Percentiles rank a stretch among this genome's conserved stretches.
Conservation (phyloP, 1,139 yeast genomes). For the Pichiaceae sp. region DNA sequence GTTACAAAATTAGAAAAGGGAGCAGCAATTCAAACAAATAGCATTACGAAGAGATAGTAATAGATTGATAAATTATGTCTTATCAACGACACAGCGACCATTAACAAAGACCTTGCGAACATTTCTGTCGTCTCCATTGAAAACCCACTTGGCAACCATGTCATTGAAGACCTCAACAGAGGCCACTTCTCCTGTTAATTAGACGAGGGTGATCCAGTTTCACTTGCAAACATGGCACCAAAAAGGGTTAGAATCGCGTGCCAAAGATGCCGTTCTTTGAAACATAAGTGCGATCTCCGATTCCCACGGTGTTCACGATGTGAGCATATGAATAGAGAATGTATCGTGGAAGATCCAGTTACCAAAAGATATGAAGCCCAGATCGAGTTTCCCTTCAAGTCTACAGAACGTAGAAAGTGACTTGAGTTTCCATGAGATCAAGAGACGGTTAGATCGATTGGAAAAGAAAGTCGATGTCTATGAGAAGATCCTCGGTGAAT, state of each 20-base stretch:
- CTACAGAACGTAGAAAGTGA: background rate
- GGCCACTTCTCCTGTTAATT: no score
- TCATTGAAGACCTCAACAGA: no score
- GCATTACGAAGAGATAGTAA: no score
- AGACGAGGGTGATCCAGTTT: no score
- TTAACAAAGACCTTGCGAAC: no score
- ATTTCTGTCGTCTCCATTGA: no score
- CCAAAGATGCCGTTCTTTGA: conserved; percentile 13
- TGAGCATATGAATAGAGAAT: conserved; percentile 8
- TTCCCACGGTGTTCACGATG: conserved; percentile 15
- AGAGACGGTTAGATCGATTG: conserved; percentile 1
- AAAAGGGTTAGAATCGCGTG: conserved; percentile 8
- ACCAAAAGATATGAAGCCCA: conserved; percentile 6
- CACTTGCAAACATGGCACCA: no score
- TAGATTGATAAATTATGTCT: no score
- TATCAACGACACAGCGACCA: no score
- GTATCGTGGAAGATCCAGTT: conserved; percentile 11
- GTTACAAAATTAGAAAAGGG: no score
- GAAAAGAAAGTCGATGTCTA: conserved; percentile 3
- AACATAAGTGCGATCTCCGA: conserved; percentile 13
- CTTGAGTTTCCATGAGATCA: background rate
- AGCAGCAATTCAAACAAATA: no score
- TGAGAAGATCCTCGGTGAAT: conserved; percentile 3
- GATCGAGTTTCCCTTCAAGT: background rate
- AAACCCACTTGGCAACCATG: no score